phyloP scores from a whole-genome alignment of 176 grass and related monocot genomes.

The Cocos nucifera region DNA sequence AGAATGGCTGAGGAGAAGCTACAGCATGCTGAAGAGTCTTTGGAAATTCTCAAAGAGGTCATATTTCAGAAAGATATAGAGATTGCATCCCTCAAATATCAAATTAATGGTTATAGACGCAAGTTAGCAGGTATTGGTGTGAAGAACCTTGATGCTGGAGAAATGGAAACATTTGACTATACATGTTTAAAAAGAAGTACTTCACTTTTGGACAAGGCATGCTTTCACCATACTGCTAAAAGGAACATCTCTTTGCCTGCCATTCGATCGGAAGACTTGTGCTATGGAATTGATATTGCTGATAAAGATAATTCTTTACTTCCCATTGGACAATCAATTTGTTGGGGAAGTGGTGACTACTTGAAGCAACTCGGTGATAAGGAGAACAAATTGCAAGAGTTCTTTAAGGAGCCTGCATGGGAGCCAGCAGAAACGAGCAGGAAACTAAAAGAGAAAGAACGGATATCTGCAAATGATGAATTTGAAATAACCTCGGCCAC shows the following conservation, averaged over 20 bases:
- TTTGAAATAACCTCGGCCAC: too few relatives aligned
- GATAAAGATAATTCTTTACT: neutral
- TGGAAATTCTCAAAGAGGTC: conserved; percentile 25
- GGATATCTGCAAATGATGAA: neutral
- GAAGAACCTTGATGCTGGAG: neutral
- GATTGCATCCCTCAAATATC: conserved; percentile 22
- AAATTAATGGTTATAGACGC: conserved; percentile 17
- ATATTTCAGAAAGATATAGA: conserved; percentile 39
- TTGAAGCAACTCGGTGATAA: neutral
- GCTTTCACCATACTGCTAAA: conserved; percentile 5
- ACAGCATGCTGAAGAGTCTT: conserved; percentile 20
- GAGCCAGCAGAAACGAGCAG: neutral
- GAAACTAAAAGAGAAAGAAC: conserved; percentile 3
- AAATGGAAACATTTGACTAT: neutral
- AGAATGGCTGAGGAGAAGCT: conserved; percentile 41
- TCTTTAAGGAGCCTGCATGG: conserved; percentile 11
- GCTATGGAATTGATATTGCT: conserved; percentile 6
- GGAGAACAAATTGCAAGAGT: conserved; percentile 10
- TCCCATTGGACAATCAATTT: neutral
- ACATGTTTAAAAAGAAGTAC: conserved; percentile 8
- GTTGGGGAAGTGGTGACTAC: neutral
- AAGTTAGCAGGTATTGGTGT: conserved; percentile 20
- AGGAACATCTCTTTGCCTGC: conserved; percentile 38
- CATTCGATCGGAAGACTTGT: conserved; percentile 21
- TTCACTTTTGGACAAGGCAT: neutral